Evolutionary conservation across 148 eudicot species (phyloP), one percentile per base, ranked within the genome.

Genomic region (Selenicereus undatus): DNA sequence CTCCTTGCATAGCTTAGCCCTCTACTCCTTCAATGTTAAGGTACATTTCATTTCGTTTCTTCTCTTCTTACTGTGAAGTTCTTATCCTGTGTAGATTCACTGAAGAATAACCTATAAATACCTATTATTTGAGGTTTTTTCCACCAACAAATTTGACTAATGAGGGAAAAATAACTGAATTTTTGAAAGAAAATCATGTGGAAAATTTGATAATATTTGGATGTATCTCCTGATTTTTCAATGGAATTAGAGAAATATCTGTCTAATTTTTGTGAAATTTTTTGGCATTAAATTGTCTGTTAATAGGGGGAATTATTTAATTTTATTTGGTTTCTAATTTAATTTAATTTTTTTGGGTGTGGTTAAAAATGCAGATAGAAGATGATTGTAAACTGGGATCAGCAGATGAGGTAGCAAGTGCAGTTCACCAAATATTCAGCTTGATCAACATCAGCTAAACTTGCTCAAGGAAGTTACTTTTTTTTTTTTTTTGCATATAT

Each of bases 1-100:
- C 9, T 86, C 91, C 70, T 81, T 82, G 70, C 83, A 86, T 66
- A 58, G 27, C 80, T 75, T 85, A 45, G 85, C 81, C 72, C 88
- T 86, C 27, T 89, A 88, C 88, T 86, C 91, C 54, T 86, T 89
- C 78, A 89, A 80, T 83, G 87, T 89, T 48, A 89, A 89, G 91
- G 91, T 88, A 88, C 76, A 11, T 80, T 64, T 62, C 52, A 14
- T 60, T 39, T 54, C 48, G 1, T n/a, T n/a, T n/a, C n/a, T 16
- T 66, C 68, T 58, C 42, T 45, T 60, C 36, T 32, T 11, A 5
- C 4, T 36, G 4, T 36, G 3, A 36, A 36, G 3, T 36, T 36
- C 39, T 36, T 36, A 36, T 2, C 4, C 2, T 42, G 27, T 58
- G 22, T n/a, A 11, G 1, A 22, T 72, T 26, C 14, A 48, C 10